These are phyloP conservation scores for Sanghuangporus weigelae DNA, from an alignment of 1,284 basidiomycete species.

Conservation along the genomic window DNA sequence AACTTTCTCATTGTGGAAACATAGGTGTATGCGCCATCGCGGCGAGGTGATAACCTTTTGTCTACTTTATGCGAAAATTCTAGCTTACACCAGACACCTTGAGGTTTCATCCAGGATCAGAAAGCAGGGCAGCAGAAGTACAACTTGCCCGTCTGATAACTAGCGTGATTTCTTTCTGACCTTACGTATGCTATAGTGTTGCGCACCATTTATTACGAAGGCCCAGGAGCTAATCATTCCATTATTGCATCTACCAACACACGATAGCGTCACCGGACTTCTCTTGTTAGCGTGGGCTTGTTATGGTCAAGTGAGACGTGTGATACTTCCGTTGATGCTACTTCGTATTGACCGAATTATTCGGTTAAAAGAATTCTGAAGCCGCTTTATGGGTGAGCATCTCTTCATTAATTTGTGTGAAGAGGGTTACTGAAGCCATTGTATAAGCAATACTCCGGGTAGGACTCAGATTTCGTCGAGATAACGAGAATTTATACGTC, in stretches of 20 bases:
- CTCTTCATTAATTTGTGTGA: background rate
- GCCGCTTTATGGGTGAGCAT: slow-evolving; percentile 34
- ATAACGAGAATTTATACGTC: background rate
- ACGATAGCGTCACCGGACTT: slow-evolving; percentile 33
- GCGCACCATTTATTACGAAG: slow-evolving; percentile 36
- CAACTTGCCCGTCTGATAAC: background rate
- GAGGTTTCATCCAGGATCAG: slow-evolving; percentile 8
- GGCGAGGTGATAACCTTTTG: slow-evolving; percentile 26
- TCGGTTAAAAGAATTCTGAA: slow-evolving; percentile 29
- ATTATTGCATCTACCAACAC: slow-evolving; percentile 34
- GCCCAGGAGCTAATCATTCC: slow-evolving; percentile 36
- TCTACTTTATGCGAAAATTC: background rate
- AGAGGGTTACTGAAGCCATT: background rate
- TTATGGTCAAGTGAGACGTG: slow-evolving; percentile 28
- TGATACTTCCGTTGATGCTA: background rate
- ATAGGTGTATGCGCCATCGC: slow-evolving; percentile 30
- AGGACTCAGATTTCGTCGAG: background rate
- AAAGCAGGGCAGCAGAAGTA: slow-evolving; percentile 1
- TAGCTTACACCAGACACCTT: background rate
- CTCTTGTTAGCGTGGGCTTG: slow-evolving; percentile 35
- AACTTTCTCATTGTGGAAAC: slow-evolving; percentile 19
- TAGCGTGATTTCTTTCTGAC: background rate
- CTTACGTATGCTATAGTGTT: slow-evolving; percentile 21
- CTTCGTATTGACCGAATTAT: background rate
- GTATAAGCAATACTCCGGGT: slow-evolving; percentile 24